Base-by-base conservation (phyloP, 2,329 filamentous ascomycete species). In the Ascocoryne sarcoides region DNA sequence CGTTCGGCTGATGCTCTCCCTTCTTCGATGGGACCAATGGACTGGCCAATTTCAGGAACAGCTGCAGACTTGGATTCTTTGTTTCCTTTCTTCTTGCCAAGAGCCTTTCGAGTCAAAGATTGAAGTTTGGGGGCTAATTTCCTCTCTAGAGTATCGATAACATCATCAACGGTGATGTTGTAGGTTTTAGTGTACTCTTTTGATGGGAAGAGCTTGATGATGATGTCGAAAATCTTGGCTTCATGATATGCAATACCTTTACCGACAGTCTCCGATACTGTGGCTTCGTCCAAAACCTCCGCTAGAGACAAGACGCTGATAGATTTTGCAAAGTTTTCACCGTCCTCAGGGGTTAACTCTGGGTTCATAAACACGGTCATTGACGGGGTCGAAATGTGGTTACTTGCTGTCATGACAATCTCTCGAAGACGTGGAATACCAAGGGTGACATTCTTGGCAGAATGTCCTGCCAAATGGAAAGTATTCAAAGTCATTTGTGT, bases 401-500 rank as follows among this genome's bases (percentile, higher is more conserved):
- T 76, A 59, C 85, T 92, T 18, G 92, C 92, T 36, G 92, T 96
- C 92, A 98, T 98, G 50, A 98, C 76, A 55, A 98, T 95, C 73
- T 98, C 92, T 67, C 92, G 76, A 15, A 98, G 74, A 66, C 92
- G 87, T 44, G 92, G 92, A 59, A 98, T 96, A 85, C 92, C 92
- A 15, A 95, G 76, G 1, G 92, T 98, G 59, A 98, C 93, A 74
- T 98, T 98, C 72, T 95, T 96, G 20, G 92, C 83, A 15, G 92
- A 89, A 70, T 96, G 90, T 58, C 92, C 92, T 63, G 92, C 92
- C 76, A 98, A 85, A 75, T 98, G 92, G 76, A 98, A 98, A 19
- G 93, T 98, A 66, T 98, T 98, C 40, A 98, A 69, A 5, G 93
- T 98, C 93, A 98, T 98, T 63, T 98, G 92, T 9, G 92, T 98